Conservation (phyloP, 441 rosid species). For the Populus hybrid region DNA sequence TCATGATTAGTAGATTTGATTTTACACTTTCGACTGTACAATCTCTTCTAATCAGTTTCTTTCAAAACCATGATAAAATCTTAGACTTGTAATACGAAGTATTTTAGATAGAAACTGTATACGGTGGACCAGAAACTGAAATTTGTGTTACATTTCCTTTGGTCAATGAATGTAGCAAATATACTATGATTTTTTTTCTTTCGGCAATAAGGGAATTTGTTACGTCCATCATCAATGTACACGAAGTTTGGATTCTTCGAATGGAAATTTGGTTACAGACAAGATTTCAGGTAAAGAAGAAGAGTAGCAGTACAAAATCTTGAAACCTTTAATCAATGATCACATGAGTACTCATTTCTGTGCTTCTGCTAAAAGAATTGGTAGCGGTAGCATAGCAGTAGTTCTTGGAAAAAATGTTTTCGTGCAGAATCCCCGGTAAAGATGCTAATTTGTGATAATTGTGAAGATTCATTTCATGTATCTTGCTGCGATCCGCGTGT, state of each 20-base stretch:
- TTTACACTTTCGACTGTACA: neutral
- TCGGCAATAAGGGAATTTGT: neutral
- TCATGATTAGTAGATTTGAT: neutral
- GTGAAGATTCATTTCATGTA: conserved; percentile 84
- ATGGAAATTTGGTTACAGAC: neutral
- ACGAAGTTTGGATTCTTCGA: neutral
- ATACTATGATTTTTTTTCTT: too few relatives aligned
- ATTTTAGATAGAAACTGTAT: too few relatives aligned
- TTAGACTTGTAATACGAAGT: neutral
- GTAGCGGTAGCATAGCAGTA: conserved; percentile 18
- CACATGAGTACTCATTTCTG: neutral
- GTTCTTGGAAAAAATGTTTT: conserved; percentile 55
- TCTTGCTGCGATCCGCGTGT: conserved; percentile 55
- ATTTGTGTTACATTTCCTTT: neutral
- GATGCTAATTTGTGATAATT: conserved; percentile 81
- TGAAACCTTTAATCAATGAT: too few relatives aligned
- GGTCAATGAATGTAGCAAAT: too few relatives aligned
- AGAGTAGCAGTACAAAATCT: too few relatives aligned
- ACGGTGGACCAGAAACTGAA: neutral
- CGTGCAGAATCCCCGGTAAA: conserved; percentile 36
- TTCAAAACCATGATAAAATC: neutral
- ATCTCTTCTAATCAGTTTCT: neutral
- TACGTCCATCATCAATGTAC: neutral
- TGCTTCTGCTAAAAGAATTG: conserved; percentile 28
- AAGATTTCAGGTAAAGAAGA: too few relatives aligned